Conservation (phyloP, 2,329 filamentous ascomycete genomes). For the Fusarium marasasianum region DNA sequence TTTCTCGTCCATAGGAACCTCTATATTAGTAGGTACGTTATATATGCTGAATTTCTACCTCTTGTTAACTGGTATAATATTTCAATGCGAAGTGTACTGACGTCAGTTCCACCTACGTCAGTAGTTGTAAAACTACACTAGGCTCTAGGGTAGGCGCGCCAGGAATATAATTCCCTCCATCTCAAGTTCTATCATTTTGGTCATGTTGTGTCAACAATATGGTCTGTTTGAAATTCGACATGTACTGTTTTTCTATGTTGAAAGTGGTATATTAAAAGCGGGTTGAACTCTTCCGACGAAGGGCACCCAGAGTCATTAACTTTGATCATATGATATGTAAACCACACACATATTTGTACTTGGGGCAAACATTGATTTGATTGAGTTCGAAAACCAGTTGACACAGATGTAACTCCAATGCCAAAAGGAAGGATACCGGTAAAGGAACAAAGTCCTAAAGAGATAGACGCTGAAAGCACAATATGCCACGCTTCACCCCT, state of each 20-base stretch:
- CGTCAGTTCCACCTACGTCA: constrained; percentile 33
- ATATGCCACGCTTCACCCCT: neutral
- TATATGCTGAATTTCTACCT: neutral
- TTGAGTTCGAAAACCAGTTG: neutral
- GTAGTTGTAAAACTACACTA: neutral
- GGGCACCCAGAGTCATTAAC: neutral
- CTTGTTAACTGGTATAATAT: neutral
- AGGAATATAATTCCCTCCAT: too few relatives aligned
- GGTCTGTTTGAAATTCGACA: neutral
- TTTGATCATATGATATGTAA: neutral
- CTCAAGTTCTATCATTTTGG: neutral
- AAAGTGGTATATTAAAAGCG: neutral
- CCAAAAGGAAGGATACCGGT: too few relatives aligned
- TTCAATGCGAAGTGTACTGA: constrained; percentile 2
- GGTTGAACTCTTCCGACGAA: neutral
- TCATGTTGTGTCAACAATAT: neutral
- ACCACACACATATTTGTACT: too few relatives aligned
- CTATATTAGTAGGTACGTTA: neutral
- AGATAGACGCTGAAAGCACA: neutral
- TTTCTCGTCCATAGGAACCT: neutral
- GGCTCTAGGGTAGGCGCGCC: neutral
- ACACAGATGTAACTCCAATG: neutral
- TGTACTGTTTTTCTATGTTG: neutral
- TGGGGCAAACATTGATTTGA: neutral
- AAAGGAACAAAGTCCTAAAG: neutral